Conservation (phyloP, 2,329 filamentous ascomycete genomes). For the Aspergillus sp. region DNA sequence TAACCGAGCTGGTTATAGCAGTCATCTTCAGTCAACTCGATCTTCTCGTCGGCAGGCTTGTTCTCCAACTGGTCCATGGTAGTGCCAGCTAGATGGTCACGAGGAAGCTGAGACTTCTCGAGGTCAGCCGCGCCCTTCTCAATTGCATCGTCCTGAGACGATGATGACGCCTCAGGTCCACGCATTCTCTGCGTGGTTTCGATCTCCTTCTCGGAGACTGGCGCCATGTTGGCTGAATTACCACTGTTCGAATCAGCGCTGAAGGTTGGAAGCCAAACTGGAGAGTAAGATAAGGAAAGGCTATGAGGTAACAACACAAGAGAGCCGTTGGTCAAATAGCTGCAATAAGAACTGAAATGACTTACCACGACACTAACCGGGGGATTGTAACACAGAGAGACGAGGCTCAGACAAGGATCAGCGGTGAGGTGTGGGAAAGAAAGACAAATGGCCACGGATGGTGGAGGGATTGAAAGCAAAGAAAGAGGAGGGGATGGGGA, state of each 20-base stretch:
- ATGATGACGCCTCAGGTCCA: conserved; percentile 34
- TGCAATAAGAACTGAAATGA: neutral
- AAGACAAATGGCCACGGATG: neutral
- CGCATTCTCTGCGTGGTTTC: conserved; percentile 26
- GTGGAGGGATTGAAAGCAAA: conserved; percentile 1
- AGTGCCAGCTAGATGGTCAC: conserved; percentile 15
- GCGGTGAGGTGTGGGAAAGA: neutral
- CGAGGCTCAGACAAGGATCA: conserved; percentile 1
- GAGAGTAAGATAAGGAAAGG: neutral
- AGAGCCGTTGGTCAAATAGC: neutral
- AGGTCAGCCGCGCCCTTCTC: conserved; percentile 21
- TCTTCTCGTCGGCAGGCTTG: conserved; percentile 26
- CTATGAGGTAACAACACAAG: neutral
- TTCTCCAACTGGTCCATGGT: conserved; percentile 29
- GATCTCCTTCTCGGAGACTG: conserved; percentile 16
- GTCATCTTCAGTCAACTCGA: conserved; percentile 53
- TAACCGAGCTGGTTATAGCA: conserved; percentile 68
- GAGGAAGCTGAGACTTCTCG: conserved; percentile 18
- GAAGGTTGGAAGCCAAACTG: too few relatives aligned
- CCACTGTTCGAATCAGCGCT: conserved; percentile 4
- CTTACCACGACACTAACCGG: conserved; percentile 8
- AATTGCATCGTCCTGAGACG: conserved; percentile 30
- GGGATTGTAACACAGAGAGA: neutral
- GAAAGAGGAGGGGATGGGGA: neutral
- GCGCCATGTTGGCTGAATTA: conserved; percentile 20